Base-by-base conservation (phyloP, 345 rosid species). In the Schrenkiella parvula region DNA sequence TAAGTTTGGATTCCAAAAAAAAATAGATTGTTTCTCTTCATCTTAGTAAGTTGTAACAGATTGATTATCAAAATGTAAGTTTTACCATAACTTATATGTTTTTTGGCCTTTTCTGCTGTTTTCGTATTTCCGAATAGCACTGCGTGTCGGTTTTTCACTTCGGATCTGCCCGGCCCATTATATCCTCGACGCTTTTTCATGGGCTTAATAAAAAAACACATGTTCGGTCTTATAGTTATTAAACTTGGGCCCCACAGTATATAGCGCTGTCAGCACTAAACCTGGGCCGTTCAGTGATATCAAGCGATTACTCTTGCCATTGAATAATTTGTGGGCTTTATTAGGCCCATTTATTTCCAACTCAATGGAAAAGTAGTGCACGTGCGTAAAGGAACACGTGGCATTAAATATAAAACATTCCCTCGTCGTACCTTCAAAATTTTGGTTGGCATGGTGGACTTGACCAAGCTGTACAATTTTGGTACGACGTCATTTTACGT, bases 401-500 rank as follows among this genome's bases (percentile, higher is more conserved):
- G 52, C 62, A n/a, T 38, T 39, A 34, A 34, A 10, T 14, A 23
- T 18, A 17, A 64, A 58, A 35, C 25, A 46, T 47, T 72, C 32
- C 8, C 64, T 25, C 9, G 50, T 18, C 35, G 59, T 37, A 65
- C 19, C 4, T 31, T 66, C 8, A 35, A 50, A 22, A 9, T n/a
- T 21, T 66, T 48, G n/a, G 42, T 66, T 39, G 68, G 28, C 67
- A 59, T 58, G 39, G 38, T 23, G 35, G 62, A 38, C 38, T 74
- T 74, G 68, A 66, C 78, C 67, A 58, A 50, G 13, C 13, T 57
- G 26, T 46, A 26, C 53, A 32, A 46, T 31, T 31, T 46, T 2
- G 73, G 54, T 74, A 74, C 72, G 61, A 58, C 46, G 37, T 57
- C 72, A 22, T 47, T 62, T 74, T 72, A 54, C 71, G 70, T 41